A percentile compares a stretch with the other conserved stretches of the same genome.
These are phyloP conservation scores for Scedosporium dehoogii DNA, from an alignment of 2,329 filamentous ascomycete species.

Conservation along the genomic window DNA sequence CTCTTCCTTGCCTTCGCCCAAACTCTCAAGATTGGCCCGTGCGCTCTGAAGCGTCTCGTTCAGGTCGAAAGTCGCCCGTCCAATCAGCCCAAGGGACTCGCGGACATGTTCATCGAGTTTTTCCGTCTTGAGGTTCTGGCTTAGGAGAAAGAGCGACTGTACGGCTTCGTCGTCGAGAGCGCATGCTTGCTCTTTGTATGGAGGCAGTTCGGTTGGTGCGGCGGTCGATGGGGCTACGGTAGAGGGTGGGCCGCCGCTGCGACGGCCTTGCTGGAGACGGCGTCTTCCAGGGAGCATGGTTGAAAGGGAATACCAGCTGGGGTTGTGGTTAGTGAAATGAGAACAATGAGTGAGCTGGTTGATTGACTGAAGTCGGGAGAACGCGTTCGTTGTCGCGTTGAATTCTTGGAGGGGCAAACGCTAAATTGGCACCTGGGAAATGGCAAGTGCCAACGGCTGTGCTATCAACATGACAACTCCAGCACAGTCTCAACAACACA, in stretches of 20 bases:
- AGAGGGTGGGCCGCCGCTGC: neutral
- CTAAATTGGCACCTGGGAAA: too few species aligned
- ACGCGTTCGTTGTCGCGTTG: too few species aligned
- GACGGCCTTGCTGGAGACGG: conserved; percentile 1
- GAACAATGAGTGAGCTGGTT: too few species aligned
- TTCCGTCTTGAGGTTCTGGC: conserved; percentile 4
- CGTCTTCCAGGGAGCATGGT: conserved; percentile 1
- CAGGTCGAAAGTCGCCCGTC: neutral
- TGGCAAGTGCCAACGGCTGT: too few species aligned
- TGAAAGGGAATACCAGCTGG: too few species aligned
- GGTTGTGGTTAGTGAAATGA: too few species aligned
- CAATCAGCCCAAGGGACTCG: neutral
- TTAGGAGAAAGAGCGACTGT: neutral
- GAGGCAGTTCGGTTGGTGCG: neutral
- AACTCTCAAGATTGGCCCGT: neutral
- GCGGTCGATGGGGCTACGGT: neutral
- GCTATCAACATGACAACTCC: too few species aligned
- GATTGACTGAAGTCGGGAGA: too few species aligned
- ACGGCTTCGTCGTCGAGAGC: neutral
- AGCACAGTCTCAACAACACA: too few species aligned
- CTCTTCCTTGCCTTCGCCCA: conserved; percentile 2
- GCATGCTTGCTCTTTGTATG: conserved; percentile 2
- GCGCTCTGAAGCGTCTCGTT: conserved; percentile 2
- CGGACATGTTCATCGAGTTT: conserved; percentile 6
- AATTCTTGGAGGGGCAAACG: too few species aligned